Percentiles rank a stretch among this genome's conserved stretches.
Evolutionary conservation across 352 stramenopile genomes (phyloP).

Genomic region (Thalassiosira exigua): DNA sequence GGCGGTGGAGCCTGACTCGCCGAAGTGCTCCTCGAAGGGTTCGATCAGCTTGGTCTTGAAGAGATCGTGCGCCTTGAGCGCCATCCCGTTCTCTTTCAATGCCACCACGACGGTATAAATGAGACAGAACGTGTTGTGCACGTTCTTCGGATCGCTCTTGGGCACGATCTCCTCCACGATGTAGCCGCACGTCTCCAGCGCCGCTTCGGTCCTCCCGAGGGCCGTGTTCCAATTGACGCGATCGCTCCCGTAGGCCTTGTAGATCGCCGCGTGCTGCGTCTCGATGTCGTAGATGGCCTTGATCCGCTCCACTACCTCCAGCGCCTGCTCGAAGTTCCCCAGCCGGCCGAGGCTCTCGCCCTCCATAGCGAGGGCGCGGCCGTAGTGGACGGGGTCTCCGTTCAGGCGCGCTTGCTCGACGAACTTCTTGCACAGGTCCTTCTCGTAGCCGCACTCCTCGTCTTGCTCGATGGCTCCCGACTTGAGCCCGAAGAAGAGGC

Average conservation of each 20-base stretch:
- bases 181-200: constrained; percentile 39
- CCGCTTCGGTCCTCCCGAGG: constrained; percentile 26
- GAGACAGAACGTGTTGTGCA: constrained; percentile 43
- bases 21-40: constrained; percentile 33
- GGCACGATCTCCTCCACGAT: constrained; percentile 49
- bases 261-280: constrained; percentile 39
- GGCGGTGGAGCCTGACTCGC: constrained; percentile 12
- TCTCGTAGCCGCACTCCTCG: constrained; percentile 34
- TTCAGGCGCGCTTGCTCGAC: constrained; percentile 42
- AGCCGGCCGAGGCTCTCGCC: constrained; percentile 34
- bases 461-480: constrained; percentile 41
- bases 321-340: constrained; percentile 36
- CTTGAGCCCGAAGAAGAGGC: constrained; percentile 44
- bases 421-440: constrained; percentile 41
- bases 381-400: constrained; percentile 45
- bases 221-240: constrained; percentile 27
- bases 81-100: constrained; percentile 42
- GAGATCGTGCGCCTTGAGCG: constrained; percentile 19
- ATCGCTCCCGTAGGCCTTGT: constrained; percentile 51
- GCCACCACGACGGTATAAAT: constrained; percentile 38
- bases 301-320: constrained; percentile 28
- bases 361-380: constrained; percentile 52
- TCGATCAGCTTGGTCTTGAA: constrained; percentile 36
- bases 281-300: constrained; percentile 53
- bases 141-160: constrained; percentile 44